Base-by-base conservation (phyloP, 2,329 filamentous ascomycete genomes). In the Fusarium liriodendri region DNA sequence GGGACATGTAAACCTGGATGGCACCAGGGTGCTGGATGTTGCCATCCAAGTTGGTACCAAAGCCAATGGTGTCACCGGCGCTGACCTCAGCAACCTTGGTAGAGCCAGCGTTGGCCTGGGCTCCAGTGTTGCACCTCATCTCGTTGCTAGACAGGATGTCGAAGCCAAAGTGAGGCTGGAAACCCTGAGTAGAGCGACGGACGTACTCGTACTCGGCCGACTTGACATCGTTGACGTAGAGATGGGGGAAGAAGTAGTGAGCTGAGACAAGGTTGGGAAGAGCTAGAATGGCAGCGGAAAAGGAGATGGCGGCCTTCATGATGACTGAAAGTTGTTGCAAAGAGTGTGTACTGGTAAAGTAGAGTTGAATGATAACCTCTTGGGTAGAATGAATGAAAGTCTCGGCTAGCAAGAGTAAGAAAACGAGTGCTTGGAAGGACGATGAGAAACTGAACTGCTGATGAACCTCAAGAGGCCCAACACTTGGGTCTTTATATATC, bases 1-100 rank as follows among this genome's bases (percentile, higher is more conserved):
- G 35, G 35, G 64, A 66, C 57, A 66, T 61, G 45, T 66, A 66
- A 1, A 66, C 64, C 35, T 66, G 64, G 3, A 66, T 61, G 27
- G 64, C 14, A 6, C 64, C 64, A n/a, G 64, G 64, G 3, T 66
- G 64, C 18, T 55, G 57, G 37, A 66, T 66, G n/a, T 20, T 20
- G 4, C 52, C 52, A 9, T 55, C 52, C n/a, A 55, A 35, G 52
- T 55, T 55, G 29, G 20, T 20, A 6, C 52, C 52, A 25, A 55
- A 55, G 52, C 52, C 52, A 22, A 55, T 55, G 32, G 29, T 55
- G 52, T 55, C 52, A 11, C 52, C 52, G 11, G 52, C 52, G 14
- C 35, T 55, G 29, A 55, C 52, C 29, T 37, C 40, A 5, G 42
- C 55, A 9, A 66, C 16, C 22, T 62, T 62, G 14, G 64, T 66